Evolutionary conservation across 208 protist species (phyloP).

Genomic region (Phytomonas serpens): DNA sequence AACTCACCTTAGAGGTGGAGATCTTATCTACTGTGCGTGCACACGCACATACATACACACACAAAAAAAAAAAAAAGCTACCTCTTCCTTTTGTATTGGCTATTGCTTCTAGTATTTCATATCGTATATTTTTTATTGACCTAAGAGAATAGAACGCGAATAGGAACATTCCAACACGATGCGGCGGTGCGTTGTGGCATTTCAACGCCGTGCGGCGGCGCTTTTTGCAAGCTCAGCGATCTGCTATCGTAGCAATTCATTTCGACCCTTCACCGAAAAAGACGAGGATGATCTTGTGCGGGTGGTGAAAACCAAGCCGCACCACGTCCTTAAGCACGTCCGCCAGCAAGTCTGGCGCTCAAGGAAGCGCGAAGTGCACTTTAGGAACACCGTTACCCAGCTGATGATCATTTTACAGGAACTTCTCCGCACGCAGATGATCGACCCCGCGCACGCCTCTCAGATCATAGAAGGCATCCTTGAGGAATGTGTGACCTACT

Average conservation of each 20-base stretch:
- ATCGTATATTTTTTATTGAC: not conserved
- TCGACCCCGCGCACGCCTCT: slow-evolving; percentile 71
- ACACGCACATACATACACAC: not conserved
- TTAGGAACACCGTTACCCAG: slow-evolving; percentile 84
- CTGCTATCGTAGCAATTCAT: slow-evolving; percentile 22
- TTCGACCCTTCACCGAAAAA: slow-evolving; percentile 78
- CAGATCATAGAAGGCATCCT: slow-evolving; percentile 85
- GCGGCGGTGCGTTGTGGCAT: not conserved
- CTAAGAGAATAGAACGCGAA: not conserved
- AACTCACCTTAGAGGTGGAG: not conserved
- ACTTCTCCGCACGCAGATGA: slow-evolving; percentile 77
- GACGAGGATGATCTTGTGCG: slow-evolving; percentile 81
- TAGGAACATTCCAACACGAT: not conserved
- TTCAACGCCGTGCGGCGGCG: not conserved
- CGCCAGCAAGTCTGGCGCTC: slow-evolving; percentile 85
- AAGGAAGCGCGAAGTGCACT: slow-evolving; percentile 77
- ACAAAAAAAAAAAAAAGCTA: not conserved
- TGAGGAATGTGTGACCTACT: slow-evolving; percentile 79
- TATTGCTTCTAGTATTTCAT: not conserved
- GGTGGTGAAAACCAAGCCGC: slow-evolving; percentile 80
- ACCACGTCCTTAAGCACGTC: slow-evolving; percentile 81
- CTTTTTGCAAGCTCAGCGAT: not conserved
- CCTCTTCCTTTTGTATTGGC: not conserved
- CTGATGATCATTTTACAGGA: slow-evolving; percentile 89
- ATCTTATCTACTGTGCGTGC: not conserved